Conservation (phyloP, 768 basidiomycete genomes). For the Fomitopsis pulvina region DNA sequence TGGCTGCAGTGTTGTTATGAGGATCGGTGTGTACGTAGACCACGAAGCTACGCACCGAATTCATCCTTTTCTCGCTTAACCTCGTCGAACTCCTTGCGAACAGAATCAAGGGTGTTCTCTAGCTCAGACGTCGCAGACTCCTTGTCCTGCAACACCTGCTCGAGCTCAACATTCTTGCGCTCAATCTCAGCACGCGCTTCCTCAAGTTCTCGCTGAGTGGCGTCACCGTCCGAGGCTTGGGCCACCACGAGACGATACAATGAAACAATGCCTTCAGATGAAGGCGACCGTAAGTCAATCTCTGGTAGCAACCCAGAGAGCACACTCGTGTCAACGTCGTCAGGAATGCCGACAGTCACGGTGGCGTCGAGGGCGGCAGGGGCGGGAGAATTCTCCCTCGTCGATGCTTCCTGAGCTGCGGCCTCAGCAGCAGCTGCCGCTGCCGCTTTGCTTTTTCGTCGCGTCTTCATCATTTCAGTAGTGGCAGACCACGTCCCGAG, state of each 20-base stretch:
- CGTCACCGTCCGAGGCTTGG: conserved; percentile 50
- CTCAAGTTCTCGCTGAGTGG: conserved; percentile 57
- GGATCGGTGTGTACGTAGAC: not conserved
- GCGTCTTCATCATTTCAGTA: conserved; percentile 39
- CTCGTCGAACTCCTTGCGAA: conserved; percentile 49
- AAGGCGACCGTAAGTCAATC: conserved; percentile 45
- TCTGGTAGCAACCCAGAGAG: conserved; percentile 60
- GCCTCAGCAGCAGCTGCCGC: conserved; percentile 30
- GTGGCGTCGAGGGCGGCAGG: conserved; percentile 31
- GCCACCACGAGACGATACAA: conserved; percentile 58
- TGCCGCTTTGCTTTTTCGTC: conserved; percentile 54
- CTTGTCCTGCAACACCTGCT: conserved; percentile 76
- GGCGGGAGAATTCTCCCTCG: conserved; percentile 26
- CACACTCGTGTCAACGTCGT: conserved; percentile 59
- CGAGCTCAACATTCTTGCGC: conserved; percentile 75
- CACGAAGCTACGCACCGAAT: conserved; percentile 42
- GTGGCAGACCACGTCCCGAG: conserved; percentile 2
- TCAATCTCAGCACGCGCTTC: conserved; percentile 60
- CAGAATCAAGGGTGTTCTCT: conserved; percentile 42
- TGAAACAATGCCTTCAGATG: conserved; percentile 51
- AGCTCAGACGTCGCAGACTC: conserved; percentile 55
- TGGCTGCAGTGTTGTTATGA: conserved; percentile 30
- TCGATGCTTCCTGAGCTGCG: conserved; percentile 15
- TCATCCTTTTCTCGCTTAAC: conserved; percentile 59
- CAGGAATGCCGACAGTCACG: conserved; percentile 44